These are phyloP conservation scores for Coelastrella sp. DNA, from an alignment of 139 green algal genomes.

Conservation along the genomic window DNA sequence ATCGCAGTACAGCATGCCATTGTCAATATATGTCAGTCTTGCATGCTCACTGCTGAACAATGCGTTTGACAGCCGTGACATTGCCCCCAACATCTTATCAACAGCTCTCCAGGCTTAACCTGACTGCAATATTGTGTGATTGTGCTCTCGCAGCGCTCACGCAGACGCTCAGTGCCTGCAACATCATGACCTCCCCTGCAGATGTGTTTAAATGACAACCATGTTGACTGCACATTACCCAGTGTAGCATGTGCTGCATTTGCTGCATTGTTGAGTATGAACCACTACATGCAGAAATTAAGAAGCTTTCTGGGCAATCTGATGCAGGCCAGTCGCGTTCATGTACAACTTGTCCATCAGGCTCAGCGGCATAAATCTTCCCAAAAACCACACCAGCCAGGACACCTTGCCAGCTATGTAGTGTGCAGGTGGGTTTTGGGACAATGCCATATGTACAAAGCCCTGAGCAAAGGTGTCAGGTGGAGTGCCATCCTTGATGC, in stretches of 20 bases:
- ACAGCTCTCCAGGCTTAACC: too few relatives aligned
- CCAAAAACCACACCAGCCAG: conserved; percentile 35
- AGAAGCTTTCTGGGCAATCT: neutral
- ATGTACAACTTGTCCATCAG: conserved; percentile 21
- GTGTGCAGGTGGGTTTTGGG: neutral
- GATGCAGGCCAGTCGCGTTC: neutral
- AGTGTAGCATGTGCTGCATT: conserved; percentile 1
- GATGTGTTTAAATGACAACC: too few relatives aligned
- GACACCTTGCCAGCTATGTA: conserved; percentile 1
- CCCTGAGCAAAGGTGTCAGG: conserved; percentile 4
- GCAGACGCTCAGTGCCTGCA: too few relatives aligned
- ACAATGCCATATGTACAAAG: conserved; percentile 34
- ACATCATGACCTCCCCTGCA: too few relatives aligned
- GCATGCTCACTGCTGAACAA: too few relatives aligned
- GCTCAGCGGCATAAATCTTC: neutral
- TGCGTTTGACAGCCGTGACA: too few relatives aligned
- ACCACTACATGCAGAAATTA: neutral
- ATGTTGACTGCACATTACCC: neutral
- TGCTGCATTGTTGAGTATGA: neutral
- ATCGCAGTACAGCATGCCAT: too few relatives aligned
- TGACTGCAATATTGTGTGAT: too few relatives aligned
- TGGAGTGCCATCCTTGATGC: conserved; percentile 17
- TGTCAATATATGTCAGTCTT: too few relatives aligned
- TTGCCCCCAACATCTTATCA: too few relatives aligned
- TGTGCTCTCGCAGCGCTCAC: too few relatives aligned